Conservation (phyloP, 768 basidiomycete species). For the Tricholoma terreum region DNA sequence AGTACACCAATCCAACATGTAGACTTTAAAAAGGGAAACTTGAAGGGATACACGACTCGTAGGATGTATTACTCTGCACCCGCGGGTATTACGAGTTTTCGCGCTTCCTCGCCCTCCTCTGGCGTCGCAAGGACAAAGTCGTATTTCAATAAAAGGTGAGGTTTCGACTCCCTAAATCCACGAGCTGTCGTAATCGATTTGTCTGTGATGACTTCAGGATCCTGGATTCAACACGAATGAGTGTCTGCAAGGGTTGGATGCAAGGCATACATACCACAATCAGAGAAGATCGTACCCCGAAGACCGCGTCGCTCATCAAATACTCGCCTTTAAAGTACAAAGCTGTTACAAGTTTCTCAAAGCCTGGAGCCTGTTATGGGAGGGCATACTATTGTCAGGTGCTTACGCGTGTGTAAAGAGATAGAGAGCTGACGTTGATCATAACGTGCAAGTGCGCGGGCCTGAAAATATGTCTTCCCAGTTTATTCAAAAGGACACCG, state of each 20-base stretch:
- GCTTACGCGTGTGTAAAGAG: not conserved
- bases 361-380: slow-evolving; percentile 61
- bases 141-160: slow-evolving; percentile 36
- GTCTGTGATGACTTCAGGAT: slow-evolving; percentile 51
- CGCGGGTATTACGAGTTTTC: slow-evolving; percentile 15
- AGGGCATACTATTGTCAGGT: not conserved
- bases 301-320: slow-evolving; percentile 69
- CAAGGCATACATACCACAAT: slow-evolving; percentile 55
- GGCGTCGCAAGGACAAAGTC: slow-evolving; percentile 42
- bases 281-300: slow-evolving; percentile 78
- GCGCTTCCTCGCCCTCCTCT: slow-evolving; percentile 35
- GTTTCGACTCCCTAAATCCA: slow-evolving; percentile 43
- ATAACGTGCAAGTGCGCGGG: slow-evolving; percentile 80
- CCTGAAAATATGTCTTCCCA: slow-evolving; percentile 70
- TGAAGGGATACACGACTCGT: not conserved
- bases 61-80: not conserved
- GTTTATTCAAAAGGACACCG: slow-evolving; percentile 49
- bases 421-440: slow-evolving; percentile 44
- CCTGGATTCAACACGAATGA: slow-evolving; percentile 28
- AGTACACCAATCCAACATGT: no score
- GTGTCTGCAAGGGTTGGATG: not conserved
- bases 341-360: slow-evolving; percentile 68
- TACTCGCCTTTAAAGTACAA: slow-evolving; percentile 75
- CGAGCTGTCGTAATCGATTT: slow-evolving; percentile 51
- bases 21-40: not conserved